phyloP scores from a whole-genome alignment of 2,329 filamentous ascomycete genomes.

The Coleophoma eucalyptorum region DNA sequence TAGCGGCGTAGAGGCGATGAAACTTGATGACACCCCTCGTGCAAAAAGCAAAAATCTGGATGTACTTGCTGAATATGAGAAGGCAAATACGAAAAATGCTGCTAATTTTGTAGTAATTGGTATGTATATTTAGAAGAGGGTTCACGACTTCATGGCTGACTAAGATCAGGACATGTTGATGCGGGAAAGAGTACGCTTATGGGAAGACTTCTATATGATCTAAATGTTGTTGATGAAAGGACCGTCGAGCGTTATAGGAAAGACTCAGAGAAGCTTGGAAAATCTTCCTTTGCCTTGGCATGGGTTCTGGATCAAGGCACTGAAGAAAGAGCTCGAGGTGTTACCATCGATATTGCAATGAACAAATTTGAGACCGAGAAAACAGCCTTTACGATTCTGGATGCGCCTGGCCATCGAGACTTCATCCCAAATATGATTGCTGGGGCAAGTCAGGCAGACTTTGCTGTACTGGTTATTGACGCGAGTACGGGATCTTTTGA shows the following conservation, averaged over 20 bases:
- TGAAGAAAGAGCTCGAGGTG: conserved; percentile 84
- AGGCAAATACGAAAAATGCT: conserved; percentile 70
- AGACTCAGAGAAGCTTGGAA: conserved; percentile 88
- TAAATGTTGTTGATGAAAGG: conserved; percentile 82
- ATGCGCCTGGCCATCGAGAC: conserved; percentile 90
- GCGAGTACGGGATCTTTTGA: conserved; percentile 89
- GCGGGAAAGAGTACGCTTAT: conserved; percentile 97
- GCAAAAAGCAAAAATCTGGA: conserved; percentile 77
- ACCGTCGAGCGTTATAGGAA: conserved; percentile 84
- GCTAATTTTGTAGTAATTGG: conserved; percentile 92
- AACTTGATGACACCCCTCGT: conserved; percentile 48
- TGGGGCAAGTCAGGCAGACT: conserved; percentile 91
- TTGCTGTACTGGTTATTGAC: conserved; percentile 92
- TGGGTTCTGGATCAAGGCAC: conserved; percentile 94
- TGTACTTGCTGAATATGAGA: conserved; percentile 77
- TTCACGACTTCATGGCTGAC: conserved; percentile 4
- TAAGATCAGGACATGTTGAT: conserved; percentile 77
- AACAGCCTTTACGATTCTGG: conserved; percentile 87
- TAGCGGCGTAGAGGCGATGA: conserved; percentile 39
- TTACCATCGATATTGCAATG: conserved; percentile 95
- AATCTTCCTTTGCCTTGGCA: conserved; percentile 91
- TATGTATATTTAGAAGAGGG: conserved; percentile 38
- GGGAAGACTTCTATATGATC: conserved; percentile 86
- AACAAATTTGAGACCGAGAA: conserved; percentile 89
- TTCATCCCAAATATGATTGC: conserved; percentile 99